A percentile compares a stretch with the other conserved stretches of the same genome.
phyloP scores from a whole-genome alignment of 164 flowering plant genomes.

The Paratinospora sagittata region DNA sequence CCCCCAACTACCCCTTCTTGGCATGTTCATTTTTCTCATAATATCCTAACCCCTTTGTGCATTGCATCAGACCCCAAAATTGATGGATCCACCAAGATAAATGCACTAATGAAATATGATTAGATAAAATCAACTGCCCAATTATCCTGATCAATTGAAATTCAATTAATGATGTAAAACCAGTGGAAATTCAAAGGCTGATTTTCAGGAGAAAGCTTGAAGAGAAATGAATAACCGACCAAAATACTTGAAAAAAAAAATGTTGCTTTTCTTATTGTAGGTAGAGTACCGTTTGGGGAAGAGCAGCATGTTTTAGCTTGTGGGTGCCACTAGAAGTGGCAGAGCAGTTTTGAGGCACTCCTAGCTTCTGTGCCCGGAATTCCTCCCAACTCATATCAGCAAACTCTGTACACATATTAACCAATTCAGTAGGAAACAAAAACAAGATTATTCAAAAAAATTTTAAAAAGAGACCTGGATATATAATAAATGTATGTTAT shows the following conservation, averaged over 20 bases:
- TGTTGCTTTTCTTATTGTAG: not conserved
- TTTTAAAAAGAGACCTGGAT: too few relatives aligned
- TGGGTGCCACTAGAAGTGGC: constrained; percentile 85
- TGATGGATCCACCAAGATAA: not conserved
- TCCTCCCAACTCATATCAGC: constrained; percentile 97
- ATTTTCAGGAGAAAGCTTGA: not conserved
- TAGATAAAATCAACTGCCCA: not conserved
- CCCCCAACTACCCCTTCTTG: too few relatives aligned
- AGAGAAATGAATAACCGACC: not conserved
- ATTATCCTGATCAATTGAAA: not conserved
- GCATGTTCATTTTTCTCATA: too few relatives aligned
- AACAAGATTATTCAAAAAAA: too few relatives aligned
- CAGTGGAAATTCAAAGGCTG: not conserved
- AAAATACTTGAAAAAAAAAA: not conserved
- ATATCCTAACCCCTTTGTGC: too few relatives aligned
- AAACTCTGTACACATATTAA: constrained; percentile 43
- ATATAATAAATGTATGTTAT: not conserved
- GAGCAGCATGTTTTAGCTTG: constrained; percentile 52
- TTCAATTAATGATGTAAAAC: not conserved
- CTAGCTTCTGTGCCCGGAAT: constrained; percentile 60
- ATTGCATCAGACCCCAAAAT: too few relatives aligned
- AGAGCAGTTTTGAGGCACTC: constrained; percentile 97
- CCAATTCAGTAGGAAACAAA: not conserved
- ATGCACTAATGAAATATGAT: not conserved
- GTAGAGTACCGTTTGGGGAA: constrained; percentile 64